phyloP scores from a whole-genome alignment of 2,329 filamentous ascomycete genomes.

The Trichoderma koningiopsis region DNA sequence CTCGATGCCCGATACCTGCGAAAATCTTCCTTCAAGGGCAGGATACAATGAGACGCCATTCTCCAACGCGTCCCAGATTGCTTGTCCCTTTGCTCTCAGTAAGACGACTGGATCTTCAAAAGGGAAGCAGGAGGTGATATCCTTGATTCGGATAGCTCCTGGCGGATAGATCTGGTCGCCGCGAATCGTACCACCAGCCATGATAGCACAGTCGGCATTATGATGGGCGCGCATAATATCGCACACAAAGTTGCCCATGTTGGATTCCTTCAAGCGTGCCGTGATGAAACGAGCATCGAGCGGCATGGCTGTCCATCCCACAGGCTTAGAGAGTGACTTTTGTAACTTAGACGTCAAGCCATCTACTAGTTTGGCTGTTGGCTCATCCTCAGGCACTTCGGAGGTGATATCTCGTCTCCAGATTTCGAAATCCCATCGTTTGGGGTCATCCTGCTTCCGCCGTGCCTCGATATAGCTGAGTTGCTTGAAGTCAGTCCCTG shows the following conservation, averaged over 20 bases:
- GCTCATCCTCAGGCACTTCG: constrained; percentile 63
- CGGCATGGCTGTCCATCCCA: constrained; percentile 80
- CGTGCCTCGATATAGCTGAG: constrained; percentile 83
- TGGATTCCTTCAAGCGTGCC: constrained; percentile 75
- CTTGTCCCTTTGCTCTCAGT: constrained; percentile 69
- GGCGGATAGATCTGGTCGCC: constrained; percentile 88
- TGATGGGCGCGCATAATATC: constrained; percentile 89
- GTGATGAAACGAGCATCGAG: constrained; percentile 87
- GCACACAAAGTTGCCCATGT: constrained; percentile 87
- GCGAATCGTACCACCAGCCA: constrained; percentile 83
- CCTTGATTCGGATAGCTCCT: constrained; percentile 74
- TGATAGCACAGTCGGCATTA: constrained; percentile 76
- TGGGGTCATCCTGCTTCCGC: constrained; percentile 48
- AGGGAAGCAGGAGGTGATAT: constrained; percentile 86
- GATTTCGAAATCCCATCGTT: constrained; percentile 78
- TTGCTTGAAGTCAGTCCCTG: constrained; percentile 90
- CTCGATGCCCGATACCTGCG: constrained; percentile 81
- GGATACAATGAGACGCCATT: constrained; percentile 81
- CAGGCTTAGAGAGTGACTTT: constrained; percentile 75
- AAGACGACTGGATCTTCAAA: constrained; percentile 90
- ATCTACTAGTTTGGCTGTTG: constrained; percentile 64
- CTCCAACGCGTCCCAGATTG: constrained; percentile 77
- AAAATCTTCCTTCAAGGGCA: constrained; percentile 79
- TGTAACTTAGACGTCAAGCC: constrained; percentile 73
- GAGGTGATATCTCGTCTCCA: constrained; percentile 72